Evolutionary conservation across 192 early-diverging fungal species (phyloP).

Genomic region (Linnemannia zychae): DNA sequence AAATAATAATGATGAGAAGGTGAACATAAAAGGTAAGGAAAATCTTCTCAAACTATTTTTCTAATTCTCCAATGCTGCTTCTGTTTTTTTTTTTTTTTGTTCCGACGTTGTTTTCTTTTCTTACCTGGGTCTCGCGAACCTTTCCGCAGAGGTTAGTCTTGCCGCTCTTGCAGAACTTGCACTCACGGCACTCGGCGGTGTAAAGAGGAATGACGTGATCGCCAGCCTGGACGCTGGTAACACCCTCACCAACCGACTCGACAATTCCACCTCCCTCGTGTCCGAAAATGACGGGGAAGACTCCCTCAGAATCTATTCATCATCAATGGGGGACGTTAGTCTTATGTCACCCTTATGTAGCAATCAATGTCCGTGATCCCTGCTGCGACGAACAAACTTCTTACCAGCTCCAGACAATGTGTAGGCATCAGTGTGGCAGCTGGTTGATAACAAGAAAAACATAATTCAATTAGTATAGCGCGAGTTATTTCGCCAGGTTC

Average conservation of each 20-base stretch:
- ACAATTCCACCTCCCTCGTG: constrained; percentile 97
- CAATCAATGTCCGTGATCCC: neutral
- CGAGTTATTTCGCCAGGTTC: neutral
- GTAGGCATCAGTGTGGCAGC: constrained; percentile 97
- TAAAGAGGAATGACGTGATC: constrained; percentile 98
- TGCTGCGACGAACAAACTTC: neutral
- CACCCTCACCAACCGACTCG: constrained; percentile 95
- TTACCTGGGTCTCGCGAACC: constrained; percentile 89
- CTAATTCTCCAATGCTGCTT: neutral
- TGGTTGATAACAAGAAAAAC: constrained; percentile 26
- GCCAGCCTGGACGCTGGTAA: constrained; percentile 90
- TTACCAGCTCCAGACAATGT: constrained; percentile 85
- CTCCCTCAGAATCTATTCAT: constrained; percentile 81
- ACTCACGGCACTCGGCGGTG: constrained; percentile 89
- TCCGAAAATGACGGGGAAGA: constrained; percentile 89
- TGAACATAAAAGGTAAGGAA: neutral
- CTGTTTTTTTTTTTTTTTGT: neutral
- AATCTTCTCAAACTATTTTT: neutral
- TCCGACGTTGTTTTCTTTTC: constrained; percentile 8
- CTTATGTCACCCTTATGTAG: neutral
- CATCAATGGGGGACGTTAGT: neutral
- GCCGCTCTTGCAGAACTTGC: constrained; percentile 97
- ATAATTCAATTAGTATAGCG: constrained; percentile 9
- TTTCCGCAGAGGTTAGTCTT: constrained; percentile 98
- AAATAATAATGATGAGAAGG: no score